phyloP scores from a whole-genome alignment of 2,329 filamentous ascomycete genomes.

The Allantophomopsis lycopodina region DNA sequence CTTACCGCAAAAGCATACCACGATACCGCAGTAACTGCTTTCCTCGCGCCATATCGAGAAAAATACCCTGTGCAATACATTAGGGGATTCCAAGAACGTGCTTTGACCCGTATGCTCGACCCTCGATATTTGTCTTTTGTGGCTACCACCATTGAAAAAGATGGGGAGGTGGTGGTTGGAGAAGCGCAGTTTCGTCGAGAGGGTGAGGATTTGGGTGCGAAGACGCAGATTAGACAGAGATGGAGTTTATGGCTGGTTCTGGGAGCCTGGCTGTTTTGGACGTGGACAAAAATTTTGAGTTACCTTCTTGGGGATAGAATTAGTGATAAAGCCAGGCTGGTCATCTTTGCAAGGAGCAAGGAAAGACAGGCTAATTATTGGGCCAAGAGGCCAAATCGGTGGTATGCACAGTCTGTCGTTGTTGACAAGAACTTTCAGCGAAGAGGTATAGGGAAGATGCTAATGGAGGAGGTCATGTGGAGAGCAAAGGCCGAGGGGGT shows the following conservation, averaged over 20 bases:
- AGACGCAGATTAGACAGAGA: conserved; percentile 2
- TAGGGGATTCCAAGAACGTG: conserved; percentile 5
- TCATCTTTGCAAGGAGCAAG: conserved; percentile 2
- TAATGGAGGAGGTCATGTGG: conserved; percentile 12
- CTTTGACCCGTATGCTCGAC: conserved; percentile 6
- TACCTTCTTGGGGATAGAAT: conserved; percentile 5
- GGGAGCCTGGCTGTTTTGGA: conserved; percentile 1
- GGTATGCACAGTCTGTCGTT: conserved; percentile 12
- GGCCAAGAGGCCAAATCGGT: conserved; percentile 10
- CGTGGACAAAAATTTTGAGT: conserved; percentile 1
- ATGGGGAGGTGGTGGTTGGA: conserved; percentile 5
- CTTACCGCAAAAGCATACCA: conserved; percentile 10
- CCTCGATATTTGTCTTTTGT: conserved; percentile 8
- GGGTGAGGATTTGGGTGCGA: conserved; percentile 10
- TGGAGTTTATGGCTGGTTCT: conserved; percentile 4
- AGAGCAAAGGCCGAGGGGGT: conserved; percentile 12
- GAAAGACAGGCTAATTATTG: conserved; percentile 7
- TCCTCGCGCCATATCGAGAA: conserved; percentile 6
- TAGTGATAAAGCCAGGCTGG: conserved; percentile 1
- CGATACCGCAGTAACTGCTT: conserved; percentile 6
- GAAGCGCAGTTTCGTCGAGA: conserved; percentile 9
- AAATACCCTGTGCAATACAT: conserved; percentile 5
- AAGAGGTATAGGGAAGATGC: conserved; percentile 11
- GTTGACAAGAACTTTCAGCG: conserved; percentile 9
- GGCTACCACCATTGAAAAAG: conserved; percentile 3